Percentiles rank a stretch among this genome's conserved stretches.
These are phyloP conservation scores for Colletotrichum echinochloae DNA, from an alignment of 2,329 filamentous ascomycete genomes.

Conservation along the genomic window DNA sequence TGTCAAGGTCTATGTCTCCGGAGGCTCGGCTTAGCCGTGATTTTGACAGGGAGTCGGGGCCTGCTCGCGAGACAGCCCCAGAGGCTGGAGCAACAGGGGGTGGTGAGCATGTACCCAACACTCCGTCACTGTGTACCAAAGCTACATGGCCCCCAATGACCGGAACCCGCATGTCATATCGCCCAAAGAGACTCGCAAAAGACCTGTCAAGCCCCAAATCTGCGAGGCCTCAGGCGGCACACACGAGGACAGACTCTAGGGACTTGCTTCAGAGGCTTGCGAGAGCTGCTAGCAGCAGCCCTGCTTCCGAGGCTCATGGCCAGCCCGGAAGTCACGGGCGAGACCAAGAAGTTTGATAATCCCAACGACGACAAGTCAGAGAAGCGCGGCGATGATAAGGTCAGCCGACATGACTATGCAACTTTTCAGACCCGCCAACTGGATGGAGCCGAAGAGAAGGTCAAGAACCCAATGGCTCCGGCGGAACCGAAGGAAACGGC, in stretches of 20 bases:
- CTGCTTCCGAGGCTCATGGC: conserved; percentile 47
- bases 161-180: conserved; percentile 35
- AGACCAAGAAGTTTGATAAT: background rate
- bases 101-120: conserved; percentile 53
- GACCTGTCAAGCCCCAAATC: conserved; percentile 28
- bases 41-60: conserved; percentile 38
- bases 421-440: background rate
- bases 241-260: conserved; percentile 55
- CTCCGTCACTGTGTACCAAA: conserved; percentile 55
- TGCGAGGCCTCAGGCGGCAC: conserved; percentile 16
- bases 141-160: conserved; percentile 29
- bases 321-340: background rate
- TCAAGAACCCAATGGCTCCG: background rate
- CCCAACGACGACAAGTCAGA: background rate
- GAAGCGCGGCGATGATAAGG: background rate
- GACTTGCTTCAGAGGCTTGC: conserved; percentile 64
- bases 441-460: background rate
- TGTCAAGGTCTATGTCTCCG: conserved; percentile 58
- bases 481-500: background rate
- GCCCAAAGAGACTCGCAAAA: conserved; percentile 39
- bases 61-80: conserved; percentile 1
- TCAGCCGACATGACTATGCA: background rate
- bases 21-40: conserved; percentile 50
- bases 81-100: conserved; percentile 21
- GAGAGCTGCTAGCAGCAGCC: conserved; percentile 60